A percentile compares a stretch with the other conserved stretches of the same genome.
Evolutionary conservation across 1,284 basidiomycete species (phyloP).

Genomic region (Puccinia coronata): DNA sequence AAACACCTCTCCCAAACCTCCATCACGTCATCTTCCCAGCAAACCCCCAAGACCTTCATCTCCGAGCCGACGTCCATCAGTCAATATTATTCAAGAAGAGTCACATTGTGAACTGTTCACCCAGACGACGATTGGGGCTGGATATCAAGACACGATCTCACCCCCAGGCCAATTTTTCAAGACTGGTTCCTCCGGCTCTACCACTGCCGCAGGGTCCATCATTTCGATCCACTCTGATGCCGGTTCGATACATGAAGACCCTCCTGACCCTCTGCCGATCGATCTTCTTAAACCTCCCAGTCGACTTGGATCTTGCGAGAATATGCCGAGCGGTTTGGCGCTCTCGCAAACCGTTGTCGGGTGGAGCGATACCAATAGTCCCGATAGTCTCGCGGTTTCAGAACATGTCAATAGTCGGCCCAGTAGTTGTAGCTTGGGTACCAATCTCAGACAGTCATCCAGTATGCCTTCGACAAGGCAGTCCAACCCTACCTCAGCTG

Average conservation of each 20-base stretch:
- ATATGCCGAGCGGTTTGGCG: neutral
- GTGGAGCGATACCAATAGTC: neutral
- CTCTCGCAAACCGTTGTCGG: neutral
- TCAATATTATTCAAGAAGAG: slow-evolving; percentile 4
- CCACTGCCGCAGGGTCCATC: neutral
- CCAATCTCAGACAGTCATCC: neutral
- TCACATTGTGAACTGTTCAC: neutral
- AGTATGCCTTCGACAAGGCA: neutral
- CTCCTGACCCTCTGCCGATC: neutral
- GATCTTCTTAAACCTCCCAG: neutral
- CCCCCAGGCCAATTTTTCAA: neutral
- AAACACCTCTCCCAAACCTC: neutral
- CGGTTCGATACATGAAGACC: neutral
- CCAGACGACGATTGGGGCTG: neutral
- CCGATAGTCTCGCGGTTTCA: neutral
- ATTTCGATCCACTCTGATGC: neutral
- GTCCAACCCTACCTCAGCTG: neutral
- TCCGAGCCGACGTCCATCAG: neutral
- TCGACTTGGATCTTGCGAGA: slow-evolving; percentile 7
- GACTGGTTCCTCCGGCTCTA: neutral
- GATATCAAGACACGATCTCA: neutral
- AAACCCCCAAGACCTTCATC: neutral
- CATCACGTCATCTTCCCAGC: neutral
- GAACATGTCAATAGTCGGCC: neutral
- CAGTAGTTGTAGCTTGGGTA: neutral